Conservation (phyloP, 805 yeast genomes). For the Jamesozyma rosinii region DNA sequence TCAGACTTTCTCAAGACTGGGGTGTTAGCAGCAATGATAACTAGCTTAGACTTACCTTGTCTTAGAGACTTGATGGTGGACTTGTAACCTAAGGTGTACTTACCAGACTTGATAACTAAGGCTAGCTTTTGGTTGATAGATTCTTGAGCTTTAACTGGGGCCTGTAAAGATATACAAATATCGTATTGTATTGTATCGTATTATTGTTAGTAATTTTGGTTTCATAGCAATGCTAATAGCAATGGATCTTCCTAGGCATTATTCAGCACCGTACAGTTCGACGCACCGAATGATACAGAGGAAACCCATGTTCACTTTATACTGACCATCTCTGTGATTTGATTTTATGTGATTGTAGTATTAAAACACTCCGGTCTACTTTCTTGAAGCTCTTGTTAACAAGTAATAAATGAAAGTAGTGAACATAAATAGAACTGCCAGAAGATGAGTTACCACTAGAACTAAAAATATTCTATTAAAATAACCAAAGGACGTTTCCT, state of each 20-base stretch:
- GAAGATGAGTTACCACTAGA: too few relatives aligned
- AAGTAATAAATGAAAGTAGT: too few relatives aligned
- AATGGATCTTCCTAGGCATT: not conserved
- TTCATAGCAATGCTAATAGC: too few relatives aligned
- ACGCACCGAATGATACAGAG: not conserved
- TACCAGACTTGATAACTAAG: slow-evolving; percentile 97
- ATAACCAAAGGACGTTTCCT: too few relatives aligned
- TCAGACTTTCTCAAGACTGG: slow-evolving; percentile 99
- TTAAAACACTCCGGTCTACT: slow-evolving; percentile 85
- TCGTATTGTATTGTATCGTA: slow-evolving; percentile 37
- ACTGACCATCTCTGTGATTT: slow-evolving; percentile 96
- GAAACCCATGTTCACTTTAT: slow-evolving; percentile 24
- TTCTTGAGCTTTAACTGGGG: slow-evolving; percentile 88
- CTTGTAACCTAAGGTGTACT: slow-evolving; percentile 99
- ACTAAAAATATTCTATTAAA: too few relatives aligned
- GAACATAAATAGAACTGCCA: too few relatives aligned
- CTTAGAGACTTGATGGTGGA: slow-evolving; percentile 96
- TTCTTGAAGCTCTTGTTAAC: too few relatives aligned
- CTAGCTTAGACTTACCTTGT: slow-evolving; percentile 97
- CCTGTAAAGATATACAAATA: slow-evolving; percentile 55
- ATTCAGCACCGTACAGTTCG: slow-evolving; percentile 1
- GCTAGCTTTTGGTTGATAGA: slow-evolving; percentile 97
- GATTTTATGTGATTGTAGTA: slow-evolving; percentile 15
- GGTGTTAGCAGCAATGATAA: slow-evolving; percentile 97
- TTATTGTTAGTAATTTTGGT: slow-evolving; percentile 18